Conservation (phyloP, 306 rosid species). For the Biancaea sappan region DNA sequence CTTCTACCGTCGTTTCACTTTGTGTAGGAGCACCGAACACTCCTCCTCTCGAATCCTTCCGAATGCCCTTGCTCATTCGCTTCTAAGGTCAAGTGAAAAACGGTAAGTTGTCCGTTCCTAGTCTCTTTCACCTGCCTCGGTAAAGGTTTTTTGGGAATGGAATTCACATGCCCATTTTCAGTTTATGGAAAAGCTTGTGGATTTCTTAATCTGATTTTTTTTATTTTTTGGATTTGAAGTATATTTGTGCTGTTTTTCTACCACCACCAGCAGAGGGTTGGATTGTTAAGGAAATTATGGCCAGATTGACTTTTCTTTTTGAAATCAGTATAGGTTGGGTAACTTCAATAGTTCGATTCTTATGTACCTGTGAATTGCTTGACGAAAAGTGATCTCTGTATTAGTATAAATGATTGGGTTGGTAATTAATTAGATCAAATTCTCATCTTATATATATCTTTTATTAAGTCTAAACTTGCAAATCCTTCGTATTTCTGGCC, state of each 20-base stretch:
- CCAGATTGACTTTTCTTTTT: neutral
- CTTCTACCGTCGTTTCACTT: neutral
- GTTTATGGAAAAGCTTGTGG: neutral
- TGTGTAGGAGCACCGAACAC: neutral
- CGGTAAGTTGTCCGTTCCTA: neutral
- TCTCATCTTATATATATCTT: neutral
- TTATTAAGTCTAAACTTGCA: neutral
- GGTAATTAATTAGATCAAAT: neutral
- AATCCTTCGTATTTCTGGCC: neutral
- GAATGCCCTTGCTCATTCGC: neutral
- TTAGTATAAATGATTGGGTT: neutral
- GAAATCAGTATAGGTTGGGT: neutral
- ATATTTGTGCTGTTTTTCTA: too few species aligned
- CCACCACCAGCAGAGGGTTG: neutral
- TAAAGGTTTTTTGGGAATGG: neutral
- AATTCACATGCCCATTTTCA: neutral
- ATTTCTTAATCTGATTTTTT: neutral
- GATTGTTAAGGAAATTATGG: neutral
- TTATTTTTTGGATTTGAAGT: too few species aligned
- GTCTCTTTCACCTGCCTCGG: neutral
- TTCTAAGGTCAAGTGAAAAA: neutral
- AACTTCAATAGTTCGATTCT: too few species aligned
- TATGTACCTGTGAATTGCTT: neutral
- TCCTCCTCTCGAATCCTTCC: neutral
- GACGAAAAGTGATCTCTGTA: neutral